phyloP scores from a whole-genome alignment of 164 flowering plant genomes.

The Buxus sempervirens region DNA sequence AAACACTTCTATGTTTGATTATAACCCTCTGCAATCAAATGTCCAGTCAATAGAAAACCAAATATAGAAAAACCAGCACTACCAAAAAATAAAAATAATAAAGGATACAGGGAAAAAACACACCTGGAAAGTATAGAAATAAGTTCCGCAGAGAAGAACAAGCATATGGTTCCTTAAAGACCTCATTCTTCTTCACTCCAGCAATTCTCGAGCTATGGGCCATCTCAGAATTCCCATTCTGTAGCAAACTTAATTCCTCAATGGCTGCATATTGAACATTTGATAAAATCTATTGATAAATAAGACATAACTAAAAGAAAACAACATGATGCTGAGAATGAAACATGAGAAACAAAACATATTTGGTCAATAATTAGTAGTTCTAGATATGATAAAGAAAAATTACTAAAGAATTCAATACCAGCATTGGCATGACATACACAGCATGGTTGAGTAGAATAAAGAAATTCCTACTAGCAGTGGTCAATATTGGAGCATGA shows the following conservation, averaged over 20 bases:
- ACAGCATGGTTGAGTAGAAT: too few relatives aligned
- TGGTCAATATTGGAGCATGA: too few relatives aligned
- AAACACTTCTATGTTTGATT: not conserved
- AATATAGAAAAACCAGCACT: not conserved
- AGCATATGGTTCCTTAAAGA: conserved; percentile 46
- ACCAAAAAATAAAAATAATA: not conserved
- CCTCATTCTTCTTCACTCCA: conserved; percentile 43
- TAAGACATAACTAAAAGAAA: not conserved
- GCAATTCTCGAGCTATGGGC: conserved; percentile 20
- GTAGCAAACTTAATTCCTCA: conserved; percentile 33
- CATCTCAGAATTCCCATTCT: conserved; percentile 17
- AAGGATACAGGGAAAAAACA: not conserved
- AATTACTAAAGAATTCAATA: too few relatives aligned
- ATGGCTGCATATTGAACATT: conserved; percentile 47
- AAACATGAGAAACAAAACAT: not conserved
- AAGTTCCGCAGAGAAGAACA: conserved; percentile 49
- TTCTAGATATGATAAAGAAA: not conserved
- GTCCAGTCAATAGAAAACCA: not conserved
- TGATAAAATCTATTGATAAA: not conserved
- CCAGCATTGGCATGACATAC: too few relatives aligned
- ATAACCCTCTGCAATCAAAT: too few relatives aligned
- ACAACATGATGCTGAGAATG: not conserved
- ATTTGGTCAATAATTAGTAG: not conserved
- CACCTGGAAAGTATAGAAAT: conserved; percentile 77
- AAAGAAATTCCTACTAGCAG: too few relatives aligned